These are phyloP conservation scores for Aphanomyces euteiches DNA, from an alignment of 352 stramenopile species.

Conservation along the genomic window DNA sequence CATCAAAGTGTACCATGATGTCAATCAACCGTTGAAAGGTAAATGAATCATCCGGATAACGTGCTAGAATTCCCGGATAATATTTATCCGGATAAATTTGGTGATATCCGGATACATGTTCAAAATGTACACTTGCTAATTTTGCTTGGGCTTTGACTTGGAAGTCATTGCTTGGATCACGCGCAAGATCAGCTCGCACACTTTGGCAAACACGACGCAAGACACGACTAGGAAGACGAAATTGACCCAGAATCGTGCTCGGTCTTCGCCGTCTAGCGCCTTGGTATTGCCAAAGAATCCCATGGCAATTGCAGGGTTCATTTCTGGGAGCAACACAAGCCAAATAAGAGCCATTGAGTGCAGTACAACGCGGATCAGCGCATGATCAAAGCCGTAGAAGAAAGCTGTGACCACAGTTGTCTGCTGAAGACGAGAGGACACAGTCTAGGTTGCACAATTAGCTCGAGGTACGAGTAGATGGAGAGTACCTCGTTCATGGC, in stretches of 20 bases:
- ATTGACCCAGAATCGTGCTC: slow-evolving; percentile 30
- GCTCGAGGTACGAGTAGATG: neutral
- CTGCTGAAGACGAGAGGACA: slow-evolving; percentile 23
- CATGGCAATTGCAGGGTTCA: slow-evolving; percentile 29
- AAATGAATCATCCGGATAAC: neutral
- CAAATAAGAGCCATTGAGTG: slow-evolving; percentile 23
- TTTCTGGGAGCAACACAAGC: slow-evolving; percentile 25
- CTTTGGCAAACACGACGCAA: neutral
- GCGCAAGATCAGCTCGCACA: neutral
- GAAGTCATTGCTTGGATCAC: neutral
- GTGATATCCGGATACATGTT: neutral
- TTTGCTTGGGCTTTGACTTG: slow-evolving; percentile 5
- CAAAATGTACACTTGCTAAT: neutral
- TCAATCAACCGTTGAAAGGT: no score
- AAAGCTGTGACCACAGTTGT: slow-evolving; percentile 28
- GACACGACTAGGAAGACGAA: slow-evolving; percentile 24
- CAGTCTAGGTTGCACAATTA: slow-evolving; percentile 17
- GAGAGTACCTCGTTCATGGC: slow-evolving; percentile 26
- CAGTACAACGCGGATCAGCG: slow-evolving; percentile 12
- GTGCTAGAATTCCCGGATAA: neutral
- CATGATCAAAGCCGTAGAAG: slow-evolving; percentile 26
- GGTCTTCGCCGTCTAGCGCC: slow-evolving; percentile 19
- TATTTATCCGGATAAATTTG: neutral
- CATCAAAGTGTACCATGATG: neutral
- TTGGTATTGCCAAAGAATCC: slow-evolving; percentile 21